phyloP scores from a whole-genome alignment of 139 green algal species.

The Tetratostichococcus sp. region DNA sequence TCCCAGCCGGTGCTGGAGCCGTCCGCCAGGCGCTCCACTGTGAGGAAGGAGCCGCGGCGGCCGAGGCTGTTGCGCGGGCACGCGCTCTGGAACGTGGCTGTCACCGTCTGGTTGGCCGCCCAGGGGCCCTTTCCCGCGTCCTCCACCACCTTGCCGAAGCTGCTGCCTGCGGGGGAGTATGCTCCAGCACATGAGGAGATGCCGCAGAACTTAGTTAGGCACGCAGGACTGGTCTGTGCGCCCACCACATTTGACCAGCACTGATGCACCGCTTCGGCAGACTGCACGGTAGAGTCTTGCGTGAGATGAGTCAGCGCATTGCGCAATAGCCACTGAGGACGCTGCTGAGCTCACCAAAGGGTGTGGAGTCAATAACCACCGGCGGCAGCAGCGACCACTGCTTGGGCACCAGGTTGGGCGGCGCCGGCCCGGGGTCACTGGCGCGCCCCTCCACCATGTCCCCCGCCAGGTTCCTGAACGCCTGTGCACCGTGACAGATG shows the following conservation, averaged over 20 bases:
- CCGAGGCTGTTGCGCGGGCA: slow-evolving; percentile 74
- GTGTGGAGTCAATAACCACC: slow-evolving; percentile 64
- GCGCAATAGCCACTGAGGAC: no score
- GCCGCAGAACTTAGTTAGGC: no score
- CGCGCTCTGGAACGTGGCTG: slow-evolving; percentile 60
- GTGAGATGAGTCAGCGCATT: no score
- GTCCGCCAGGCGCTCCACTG: slow-evolving; percentile 45
- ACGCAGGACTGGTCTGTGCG: no score
- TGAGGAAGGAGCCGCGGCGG: slow-evolving; percentile 59
- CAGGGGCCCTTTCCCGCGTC: slow-evolving; percentile 32
- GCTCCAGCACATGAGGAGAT: no score
- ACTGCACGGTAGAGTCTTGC: no score
- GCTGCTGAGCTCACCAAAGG: slow-evolving; percentile 25
- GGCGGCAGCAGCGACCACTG: slow-evolving; percentile 64
- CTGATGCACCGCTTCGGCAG: no score
- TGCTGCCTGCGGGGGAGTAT: slow-evolving; percentile 7
- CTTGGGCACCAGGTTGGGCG: slow-evolving; percentile 53
- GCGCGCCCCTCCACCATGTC: slow-evolving; percentile 46
- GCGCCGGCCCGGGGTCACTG: slow-evolving; percentile 23
- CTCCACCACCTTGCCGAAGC: slow-evolving; percentile 60
- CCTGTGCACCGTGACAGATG: slow-evolving; percentile 26
- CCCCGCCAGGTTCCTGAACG: slow-evolving; percentile 54
- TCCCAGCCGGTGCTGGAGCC: background rate
- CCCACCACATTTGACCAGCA: no score
- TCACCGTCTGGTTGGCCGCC: slow-evolving; percentile 31